Percentiles rank a stretch among this genome's conserved stretches.
Conservation (phyloP, 2,329 filamentous ascomycete genomes). For the Podosphaera fusca region DNA sequence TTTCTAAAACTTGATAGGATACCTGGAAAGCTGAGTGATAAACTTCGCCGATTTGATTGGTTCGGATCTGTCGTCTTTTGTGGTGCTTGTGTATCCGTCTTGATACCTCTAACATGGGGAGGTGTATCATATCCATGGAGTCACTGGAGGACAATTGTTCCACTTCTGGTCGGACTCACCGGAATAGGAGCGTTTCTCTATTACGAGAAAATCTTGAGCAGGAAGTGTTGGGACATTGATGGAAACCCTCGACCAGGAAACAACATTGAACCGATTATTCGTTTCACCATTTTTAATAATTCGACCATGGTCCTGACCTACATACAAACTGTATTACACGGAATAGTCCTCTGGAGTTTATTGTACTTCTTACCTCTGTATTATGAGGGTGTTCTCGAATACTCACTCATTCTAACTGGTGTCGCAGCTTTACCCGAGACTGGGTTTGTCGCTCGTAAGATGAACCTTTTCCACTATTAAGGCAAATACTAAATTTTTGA, state of each 20-base stretch:
- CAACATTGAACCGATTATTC: conserved; percentile 18
- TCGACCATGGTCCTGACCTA: conserved; percentile 27
- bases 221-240: conserved; percentile 10
- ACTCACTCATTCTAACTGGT: conserved; percentile 28
- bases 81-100: conserved; percentile 30
- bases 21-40: conserved; percentile 6
- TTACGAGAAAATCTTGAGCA: conserved; percentile 22
- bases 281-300: conserved; percentile 21
- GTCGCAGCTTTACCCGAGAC: conserved; percentile 35
- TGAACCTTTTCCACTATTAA: conserved; percentile 22
- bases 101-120: conserved; percentile 38
- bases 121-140: conserved; percentile 42
- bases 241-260: conserved; percentile 8
- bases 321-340: conserved; percentile 31
- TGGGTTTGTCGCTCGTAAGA: conserved; percentile 32
- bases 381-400: conserved; percentile 28
- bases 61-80: conserved; percentile 37
- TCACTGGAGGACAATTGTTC: conserved; percentile 37
- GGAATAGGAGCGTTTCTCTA: conserved; percentile 28
- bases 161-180: conserved; percentile 29
- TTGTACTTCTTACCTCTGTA: conserved; percentile 32
- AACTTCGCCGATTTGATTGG: conserved; percentile 34
- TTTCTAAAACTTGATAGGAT: conserved; percentile 12
- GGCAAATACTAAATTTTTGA: conserved; percentile 26
- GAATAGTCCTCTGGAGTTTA: conserved; percentile 28